Evolutionary conservation across 371 early-diverging fungal species (phyloP), one percentile per base, ranked within the genome.

Genomic region (Mortierella sp.): DNA sequence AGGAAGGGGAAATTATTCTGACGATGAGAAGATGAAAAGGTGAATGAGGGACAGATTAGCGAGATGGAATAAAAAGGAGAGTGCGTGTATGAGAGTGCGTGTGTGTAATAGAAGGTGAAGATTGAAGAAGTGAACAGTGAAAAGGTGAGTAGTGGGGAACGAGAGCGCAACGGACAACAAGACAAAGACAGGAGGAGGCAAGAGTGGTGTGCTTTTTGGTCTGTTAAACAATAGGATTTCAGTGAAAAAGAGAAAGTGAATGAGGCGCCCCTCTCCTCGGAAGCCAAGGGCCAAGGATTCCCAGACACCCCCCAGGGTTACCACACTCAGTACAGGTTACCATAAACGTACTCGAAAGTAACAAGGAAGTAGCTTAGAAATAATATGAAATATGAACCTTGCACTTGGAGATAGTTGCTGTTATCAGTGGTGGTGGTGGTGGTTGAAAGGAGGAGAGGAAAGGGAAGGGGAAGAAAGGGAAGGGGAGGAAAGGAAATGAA

Each of bases 401-500:
- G 42, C 42, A 38, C 42, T 38, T 38, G 42, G 42, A 38, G 42
- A 38, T 38, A 38, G 42, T 38, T 38, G 42, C 42, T 38, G 42
- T 5, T 38, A 38, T 5, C 42, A 38, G 42, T 5, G 42, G 5
- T 38, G 42, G 42, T 38, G 42, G 42, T 38, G 42, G 42, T 38
- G 42, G 42, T 38, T 38, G 42, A 38, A 38, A 38, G 5, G 42
- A 5, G 42, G 42, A 38, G 9, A 57, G 26, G 26, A 57, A 57
- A 57, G 21, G 28, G 13, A 26, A 26, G 11, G 26, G 31, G 52
- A 73, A 19, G 34, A 52, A 73, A 26, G 50, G 48, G 38, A 14
- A 38, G 52, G 57, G 74, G n/a, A 21, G 38, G 57, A 44, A 74
- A 58, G 34, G 73, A 73, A 54, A 28, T 26, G 57, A 42, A 55